phyloP scores from a whole-genome alignment of 2,329 filamentous ascomycete genomes.

The Colletotrichum liriopes region DNA sequence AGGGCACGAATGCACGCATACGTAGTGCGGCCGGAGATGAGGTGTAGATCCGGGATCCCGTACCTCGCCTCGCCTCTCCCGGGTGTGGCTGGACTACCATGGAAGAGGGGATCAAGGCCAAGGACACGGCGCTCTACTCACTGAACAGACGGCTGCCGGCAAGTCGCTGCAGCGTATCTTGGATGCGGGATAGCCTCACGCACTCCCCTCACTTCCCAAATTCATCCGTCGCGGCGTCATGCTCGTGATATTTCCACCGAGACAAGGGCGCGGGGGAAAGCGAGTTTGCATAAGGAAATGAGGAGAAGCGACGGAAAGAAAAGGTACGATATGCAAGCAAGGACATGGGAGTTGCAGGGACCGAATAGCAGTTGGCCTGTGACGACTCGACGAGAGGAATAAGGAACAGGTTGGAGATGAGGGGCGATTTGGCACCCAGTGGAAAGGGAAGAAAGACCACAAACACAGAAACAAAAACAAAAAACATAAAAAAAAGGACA shows the following conservation, averaged over 20 bases:
- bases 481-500: background rate
- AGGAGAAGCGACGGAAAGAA: constrained; percentile 6
- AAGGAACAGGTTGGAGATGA: background rate
- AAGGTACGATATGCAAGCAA: constrained; percentile 16
- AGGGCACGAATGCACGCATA: background rate
- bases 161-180: background rate
- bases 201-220: background rate
- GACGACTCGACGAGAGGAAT: background rate
- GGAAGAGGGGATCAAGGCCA: background rate
- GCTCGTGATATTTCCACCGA: constrained; percentile 20
- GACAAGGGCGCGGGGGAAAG: background rate
- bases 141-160: background rate
- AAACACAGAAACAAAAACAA: background rate
- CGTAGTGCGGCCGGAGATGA: background rate
- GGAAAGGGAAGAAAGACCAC: too few relatives aligned
- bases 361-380: background rate
- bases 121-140: background rate
- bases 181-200: background rate
- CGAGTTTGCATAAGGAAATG: constrained; percentile 22
- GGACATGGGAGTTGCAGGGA: constrained; percentile 19
- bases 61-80: background rate
- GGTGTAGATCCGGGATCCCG: constrained; percentile 3
- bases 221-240: background rate
- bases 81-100: background rate
- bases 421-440: background rate